These are phyloP conservation scores for Xylaria hypoxylon DNA, from an alignment of 2,329 filamentous ascomycete species.

Conservation along the genomic window DNA sequence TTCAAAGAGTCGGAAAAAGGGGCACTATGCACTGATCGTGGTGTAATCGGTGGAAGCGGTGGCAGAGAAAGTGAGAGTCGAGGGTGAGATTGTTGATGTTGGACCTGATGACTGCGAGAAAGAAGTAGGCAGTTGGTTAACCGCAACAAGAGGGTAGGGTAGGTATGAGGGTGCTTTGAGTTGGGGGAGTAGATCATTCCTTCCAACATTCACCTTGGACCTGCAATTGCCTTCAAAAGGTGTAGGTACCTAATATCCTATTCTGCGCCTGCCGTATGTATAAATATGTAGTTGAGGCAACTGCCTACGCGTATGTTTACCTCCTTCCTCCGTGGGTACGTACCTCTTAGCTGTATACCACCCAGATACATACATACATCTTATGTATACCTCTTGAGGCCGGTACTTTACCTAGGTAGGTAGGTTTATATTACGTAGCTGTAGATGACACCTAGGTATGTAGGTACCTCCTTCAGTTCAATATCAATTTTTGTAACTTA, in stretches of 20 bases:
- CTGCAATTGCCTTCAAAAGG: not conserved
- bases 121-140: not conserved
- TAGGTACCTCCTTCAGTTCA: too few species aligned
- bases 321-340: not conserved
- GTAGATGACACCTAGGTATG: too few species aligned
- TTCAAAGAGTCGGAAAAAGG: constrained; percentile 23
- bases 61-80: constrained; percentile 26
- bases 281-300: not conserved
- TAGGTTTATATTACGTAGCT: too few species aligned
- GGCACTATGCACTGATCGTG: constrained; percentile 23
- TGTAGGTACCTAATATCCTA: not conserved
- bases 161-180: not conserved
- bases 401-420: not conserved
- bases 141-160: not conserved
- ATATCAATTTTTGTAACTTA: too few species aligned
- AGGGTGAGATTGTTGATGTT: constrained; percentile 11
- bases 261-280: not conserved
- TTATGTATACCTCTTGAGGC: too few species aligned
- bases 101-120: constrained; percentile 3
- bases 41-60: constrained; percentile 10
- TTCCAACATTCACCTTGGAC: constrained; percentile 4
- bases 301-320: not conserved
- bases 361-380: not conserved
- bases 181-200: not conserved
- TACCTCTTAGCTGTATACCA: not conserved